These are phyloP conservation scores for Phialemonium atrogriseum DNA, from an alignment of 2,329 filamentous ascomycete genomes.

Conservation along the genomic window DNA sequence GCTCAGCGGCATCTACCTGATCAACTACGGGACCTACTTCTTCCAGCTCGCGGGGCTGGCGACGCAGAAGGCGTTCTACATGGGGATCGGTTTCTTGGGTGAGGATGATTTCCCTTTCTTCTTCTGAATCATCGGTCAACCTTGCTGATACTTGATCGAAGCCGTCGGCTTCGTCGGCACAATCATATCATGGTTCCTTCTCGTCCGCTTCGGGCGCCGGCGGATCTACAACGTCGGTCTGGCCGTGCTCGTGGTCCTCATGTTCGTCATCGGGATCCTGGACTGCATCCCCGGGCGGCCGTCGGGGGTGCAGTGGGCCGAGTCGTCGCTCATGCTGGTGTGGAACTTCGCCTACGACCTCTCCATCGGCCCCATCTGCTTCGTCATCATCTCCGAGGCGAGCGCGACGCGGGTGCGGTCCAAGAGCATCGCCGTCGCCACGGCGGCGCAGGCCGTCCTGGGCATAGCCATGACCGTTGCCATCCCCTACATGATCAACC, in stretches of 20 bases:
- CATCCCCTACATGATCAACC: slow-evolving; percentile 36
- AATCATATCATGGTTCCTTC: slow-evolving; percentile 43
- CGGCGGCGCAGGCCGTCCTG: slow-evolving; percentile 29
- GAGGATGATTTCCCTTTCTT: slow-evolving; percentile 8
- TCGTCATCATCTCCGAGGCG: slow-evolving; percentile 48
- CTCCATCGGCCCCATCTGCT: slow-evolving; percentile 38
- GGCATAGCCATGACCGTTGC: slow-evolving; percentile 34
- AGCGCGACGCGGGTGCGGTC: slow-evolving; percentile 34
- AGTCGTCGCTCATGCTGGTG: slow-evolving; percentile 40
- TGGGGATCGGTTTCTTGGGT: slow-evolving; percentile 42
- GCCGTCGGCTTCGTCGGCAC: slow-evolving; percentile 45
- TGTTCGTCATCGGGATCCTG: slow-evolving; percentile 38
- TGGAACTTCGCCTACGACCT: slow-evolving; percentile 45
- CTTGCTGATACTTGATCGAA: slow-evolving; percentile 8
- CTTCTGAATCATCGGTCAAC: background rate
- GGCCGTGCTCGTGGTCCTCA: slow-evolving; percentile 30
- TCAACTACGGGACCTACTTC: slow-evolving; percentile 55
- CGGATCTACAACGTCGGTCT: slow-evolving; percentile 41
- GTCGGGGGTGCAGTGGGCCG: slow-evolving; percentile 33
- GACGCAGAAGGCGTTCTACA: slow-evolving; percentile 40
- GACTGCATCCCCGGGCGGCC: slow-evolving; percentile 34
- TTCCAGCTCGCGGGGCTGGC: slow-evolving; percentile 48
- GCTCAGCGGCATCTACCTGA: slow-evolving; percentile 54
- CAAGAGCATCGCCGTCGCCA: slow-evolving; percentile 35
- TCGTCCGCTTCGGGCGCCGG: slow-evolving; percentile 40